Conservation (phyloP, 2,329 filamentous ascomycete species). For the Arthroderma sp. region DNA sequence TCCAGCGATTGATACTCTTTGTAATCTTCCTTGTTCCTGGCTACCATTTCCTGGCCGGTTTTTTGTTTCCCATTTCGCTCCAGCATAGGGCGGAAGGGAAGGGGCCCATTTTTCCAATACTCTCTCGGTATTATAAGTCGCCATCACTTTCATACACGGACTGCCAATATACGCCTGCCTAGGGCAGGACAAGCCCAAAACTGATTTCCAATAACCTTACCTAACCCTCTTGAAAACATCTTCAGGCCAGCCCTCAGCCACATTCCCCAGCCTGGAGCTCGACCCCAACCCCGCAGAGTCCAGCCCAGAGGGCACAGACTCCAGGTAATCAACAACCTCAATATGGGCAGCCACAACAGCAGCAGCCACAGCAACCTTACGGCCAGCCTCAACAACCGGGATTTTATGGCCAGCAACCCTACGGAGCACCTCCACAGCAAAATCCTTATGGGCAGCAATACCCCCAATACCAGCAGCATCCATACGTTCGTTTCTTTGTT, state of each 20-base stretch:
- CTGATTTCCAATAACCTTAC: not conserved
- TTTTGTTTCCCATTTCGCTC: no score
- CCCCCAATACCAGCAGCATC: slow-evolving; percentile 20
- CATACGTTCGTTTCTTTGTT: slow-evolving; percentile 14
- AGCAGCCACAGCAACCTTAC: slow-evolving; percentile 27
- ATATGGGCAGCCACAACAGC: slow-evolving; percentile 23
- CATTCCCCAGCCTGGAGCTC: slow-evolving; percentile 23
- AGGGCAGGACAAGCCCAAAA: no score
- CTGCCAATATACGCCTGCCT: no score
- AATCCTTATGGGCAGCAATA: slow-evolving; percentile 20
- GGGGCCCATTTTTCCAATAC: no score
- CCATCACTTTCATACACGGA: no score
- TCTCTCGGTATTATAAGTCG: no score
- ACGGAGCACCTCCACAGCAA: slow-evolving; percentile 19
- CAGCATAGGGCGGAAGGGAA: no score
- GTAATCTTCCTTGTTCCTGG: no score
- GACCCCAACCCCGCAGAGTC: slow-evolving; percentile 25
- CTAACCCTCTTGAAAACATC: slow-evolving; percentile 3
- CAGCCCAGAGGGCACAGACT: slow-evolving; percentile 13
- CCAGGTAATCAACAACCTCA: slow-evolving; percentile 13
- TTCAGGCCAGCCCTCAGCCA: slow-evolving; percentile 10
- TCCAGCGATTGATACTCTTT: no score
- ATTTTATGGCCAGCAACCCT: slow-evolving; percentile 23
- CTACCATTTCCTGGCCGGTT: no score
- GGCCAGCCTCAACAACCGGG: slow-evolving; percentile 16